Evolutionary conservation across 2,329 filamentous ascomycete genomes (phyloP).

Genomic region (Didymella arachidicola): DNA sequence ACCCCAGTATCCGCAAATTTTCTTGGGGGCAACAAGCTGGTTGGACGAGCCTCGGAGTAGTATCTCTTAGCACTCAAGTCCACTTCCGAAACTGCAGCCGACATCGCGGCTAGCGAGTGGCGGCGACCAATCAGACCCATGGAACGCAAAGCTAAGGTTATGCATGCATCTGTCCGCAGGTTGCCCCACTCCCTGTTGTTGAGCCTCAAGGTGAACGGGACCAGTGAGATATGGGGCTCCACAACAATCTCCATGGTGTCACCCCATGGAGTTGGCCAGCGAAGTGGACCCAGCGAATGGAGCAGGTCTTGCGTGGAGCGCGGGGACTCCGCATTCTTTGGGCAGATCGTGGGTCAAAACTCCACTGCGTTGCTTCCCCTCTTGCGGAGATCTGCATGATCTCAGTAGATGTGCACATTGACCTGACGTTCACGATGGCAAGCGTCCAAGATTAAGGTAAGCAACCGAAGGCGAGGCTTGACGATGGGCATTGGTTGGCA

Average conservation of each 20-base stretch:
- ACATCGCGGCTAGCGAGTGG: slow-evolving; percentile 11
- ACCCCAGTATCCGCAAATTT: slow-evolving; percentile 31
- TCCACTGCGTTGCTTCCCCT: slow-evolving; percentile 4
- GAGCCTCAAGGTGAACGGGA: slow-evolving; percentile 37
- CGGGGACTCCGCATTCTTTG: slow-evolving; percentile 18
- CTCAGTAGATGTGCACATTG: slow-evolving; percentile 5
- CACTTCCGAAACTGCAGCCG: slow-evolving; percentile 32
- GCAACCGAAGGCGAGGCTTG: slow-evolving; percentile 18
- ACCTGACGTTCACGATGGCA: slow-evolving; percentile 11
- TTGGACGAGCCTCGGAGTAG: slow-evolving; percentile 22
- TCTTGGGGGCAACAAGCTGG: slow-evolving; percentile 11
- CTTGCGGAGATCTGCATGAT: slow-evolving; percentile 8
- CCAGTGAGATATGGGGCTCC: slow-evolving; percentile 25
- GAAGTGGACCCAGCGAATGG: slow-evolving; percentile 12
- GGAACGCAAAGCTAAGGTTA: neutral
- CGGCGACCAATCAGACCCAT: slow-evolving; percentile 26
- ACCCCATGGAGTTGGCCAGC: slow-evolving; percentile 37
- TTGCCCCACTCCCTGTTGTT: slow-evolving; percentile 32
- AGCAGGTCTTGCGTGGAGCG: slow-evolving; percentile 16
- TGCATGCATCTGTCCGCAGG: slow-evolving; percentile 18
- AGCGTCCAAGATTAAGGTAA: slow-evolving; percentile 15
- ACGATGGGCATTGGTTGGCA: slow-evolving; percentile 11
- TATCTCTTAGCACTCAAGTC: slow-evolving; percentile 13
- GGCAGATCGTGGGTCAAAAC: slow-evolving; percentile 1
- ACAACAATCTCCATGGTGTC: slow-evolving; percentile 32